Evolutionary conservation across 352 stramenopile genomes (phyloP).

Genomic region (Pythium chondricola): DNA sequence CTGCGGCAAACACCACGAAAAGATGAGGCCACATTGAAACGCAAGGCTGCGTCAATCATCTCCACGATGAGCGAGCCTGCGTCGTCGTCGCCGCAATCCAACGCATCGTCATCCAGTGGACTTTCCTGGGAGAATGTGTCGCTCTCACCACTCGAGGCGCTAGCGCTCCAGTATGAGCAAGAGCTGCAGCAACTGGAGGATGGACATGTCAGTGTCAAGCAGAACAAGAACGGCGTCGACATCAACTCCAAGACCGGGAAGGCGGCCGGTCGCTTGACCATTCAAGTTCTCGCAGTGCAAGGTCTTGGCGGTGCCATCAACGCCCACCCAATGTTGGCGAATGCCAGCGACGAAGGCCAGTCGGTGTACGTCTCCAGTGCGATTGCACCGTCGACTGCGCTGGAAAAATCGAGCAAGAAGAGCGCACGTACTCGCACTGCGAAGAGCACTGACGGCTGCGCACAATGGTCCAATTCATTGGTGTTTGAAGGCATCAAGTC

Average conservation of each 20-base stretch:
- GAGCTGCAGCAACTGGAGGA: conserved; percentile 56
- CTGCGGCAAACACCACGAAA: background rate
- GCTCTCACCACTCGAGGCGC: conserved; percentile 61
- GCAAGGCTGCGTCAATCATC: conserved; percentile 5
- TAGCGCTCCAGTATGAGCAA: conserved; percentile 65
- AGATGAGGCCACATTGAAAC: conserved; percentile 15
- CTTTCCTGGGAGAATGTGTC: conserved; percentile 76
- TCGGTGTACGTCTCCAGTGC: conserved; percentile 54
- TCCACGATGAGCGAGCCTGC: conserved; percentile 36
- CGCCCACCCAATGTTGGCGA: conserved; percentile 26
- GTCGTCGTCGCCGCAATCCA: conserved; percentile 25
- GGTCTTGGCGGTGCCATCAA: conserved; percentile 24
- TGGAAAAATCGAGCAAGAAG: conserved; percentile 69
- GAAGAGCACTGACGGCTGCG: conserved; percentile 15
- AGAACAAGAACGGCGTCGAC: conserved; percentile 81
- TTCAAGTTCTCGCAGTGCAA: conserved; percentile 48
- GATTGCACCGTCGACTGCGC: conserved; percentile 49
- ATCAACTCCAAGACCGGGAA: conserved; percentile 46
- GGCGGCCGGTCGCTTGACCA: conserved; percentile 36
- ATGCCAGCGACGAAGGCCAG: conserved; percentile 10
- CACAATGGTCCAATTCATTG: conserved; percentile 45
- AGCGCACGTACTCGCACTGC: conserved; percentile 37
- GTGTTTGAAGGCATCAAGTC: conserved; percentile 63
- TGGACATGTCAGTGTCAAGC: conserved; percentile 25
- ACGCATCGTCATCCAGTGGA: conserved; percentile 43